Conservation (phyloP, 2,329 filamentous ascomycete species). For the Clonostachys byssicola region DNA sequence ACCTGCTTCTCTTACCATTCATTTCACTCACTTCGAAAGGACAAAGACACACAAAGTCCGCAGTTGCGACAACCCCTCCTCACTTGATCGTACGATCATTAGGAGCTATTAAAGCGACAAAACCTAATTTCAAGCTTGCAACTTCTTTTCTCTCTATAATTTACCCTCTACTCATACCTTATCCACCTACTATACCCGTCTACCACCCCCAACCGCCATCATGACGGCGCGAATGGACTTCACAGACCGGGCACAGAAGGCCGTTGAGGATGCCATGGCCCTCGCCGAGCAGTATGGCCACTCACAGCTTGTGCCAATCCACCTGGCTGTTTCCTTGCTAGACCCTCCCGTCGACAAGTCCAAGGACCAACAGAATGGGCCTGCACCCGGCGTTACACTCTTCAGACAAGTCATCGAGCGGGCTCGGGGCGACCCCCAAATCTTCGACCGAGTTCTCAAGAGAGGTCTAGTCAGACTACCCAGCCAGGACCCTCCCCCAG, state of each 20-base stretch:
- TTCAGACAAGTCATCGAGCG: slow-evolving; percentile 93
- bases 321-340: slow-evolving; percentile 80
- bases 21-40: neutral
- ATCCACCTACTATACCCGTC: neutral
- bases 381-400: slow-evolving; percentile 66
- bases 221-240: slow-evolving; percentile 85
- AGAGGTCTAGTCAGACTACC: slow-evolving; percentile 86
- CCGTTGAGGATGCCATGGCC: slow-evolving; percentile 81
- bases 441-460: slow-evolving; percentile 85
- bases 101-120: no score
- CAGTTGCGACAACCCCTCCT: no score
- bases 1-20: neutral
- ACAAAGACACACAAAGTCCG: no score
- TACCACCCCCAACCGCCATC: slow-evolving; percentile 18
- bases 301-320: slow-evolving; percentile 83
- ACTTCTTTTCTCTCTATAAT: neutral
- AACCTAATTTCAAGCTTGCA: no score
- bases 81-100: no score
- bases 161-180: neutral
- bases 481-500: slow-evolving; percentile 91
- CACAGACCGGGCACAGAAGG: slow-evolving; percentile 87
- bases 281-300: slow-evolving; percentile 89
- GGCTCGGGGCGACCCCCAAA: slow-evolving; percentile 87
- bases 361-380: slow-evolving; percentile 78
- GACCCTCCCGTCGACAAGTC: slow-evolving; percentile 72